phyloP scores from a whole-genome alignment of 1,284 basidiomycete species.

The Cutaneotrichosporon sp. region DNA sequence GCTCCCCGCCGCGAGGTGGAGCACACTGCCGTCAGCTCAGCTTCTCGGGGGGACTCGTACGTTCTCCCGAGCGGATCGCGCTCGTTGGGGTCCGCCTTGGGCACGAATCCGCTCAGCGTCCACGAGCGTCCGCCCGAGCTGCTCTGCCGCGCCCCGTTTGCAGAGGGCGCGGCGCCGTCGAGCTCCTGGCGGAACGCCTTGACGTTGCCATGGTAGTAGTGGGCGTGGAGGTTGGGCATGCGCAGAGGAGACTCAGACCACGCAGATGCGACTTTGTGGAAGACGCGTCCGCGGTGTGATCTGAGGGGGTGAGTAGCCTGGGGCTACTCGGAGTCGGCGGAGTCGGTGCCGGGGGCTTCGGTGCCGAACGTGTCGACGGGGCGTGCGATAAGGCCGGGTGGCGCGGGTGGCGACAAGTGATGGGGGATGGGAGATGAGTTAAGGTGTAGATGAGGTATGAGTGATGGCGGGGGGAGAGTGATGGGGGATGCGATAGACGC shows the following conservation, averaged over 20 bases:
- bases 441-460: not conserved
- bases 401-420: not conserved
- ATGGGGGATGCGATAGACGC: not conserved
- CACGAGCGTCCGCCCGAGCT: conserved; percentile 64
- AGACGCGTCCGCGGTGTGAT: conserved; percentile 7
- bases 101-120: conserved; percentile 60
- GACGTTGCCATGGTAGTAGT: conserved; percentile 72
- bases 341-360: conserved; percentile 3
- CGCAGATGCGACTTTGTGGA: conserved; percentile 12
- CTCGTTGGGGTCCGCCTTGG: conserved; percentile 53
- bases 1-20: conserved; percentile 76
- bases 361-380: conserved; percentile 2
- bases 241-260: conserved; percentile 23
- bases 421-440: not conserved
- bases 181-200: conserved; percentile 80
- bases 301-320: conserved; percentile 5
- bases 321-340: conserved; percentile 1
- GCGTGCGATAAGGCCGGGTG: not conserved
- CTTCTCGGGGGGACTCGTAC: conserved; percentile 40
- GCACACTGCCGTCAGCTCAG: conserved; percentile 62
- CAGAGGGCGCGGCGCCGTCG: conserved; percentile 57
- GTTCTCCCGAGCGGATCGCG: conserved; percentile 45
- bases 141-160: conserved; percentile 36
- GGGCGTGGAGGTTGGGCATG: conserved; percentile 68
- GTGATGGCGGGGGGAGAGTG: not conserved